Evolutionary conservation across 2,329 filamentous ascomycete species (phyloP).

Genomic region (Colletotrichum neosansevieriae): DNA sequence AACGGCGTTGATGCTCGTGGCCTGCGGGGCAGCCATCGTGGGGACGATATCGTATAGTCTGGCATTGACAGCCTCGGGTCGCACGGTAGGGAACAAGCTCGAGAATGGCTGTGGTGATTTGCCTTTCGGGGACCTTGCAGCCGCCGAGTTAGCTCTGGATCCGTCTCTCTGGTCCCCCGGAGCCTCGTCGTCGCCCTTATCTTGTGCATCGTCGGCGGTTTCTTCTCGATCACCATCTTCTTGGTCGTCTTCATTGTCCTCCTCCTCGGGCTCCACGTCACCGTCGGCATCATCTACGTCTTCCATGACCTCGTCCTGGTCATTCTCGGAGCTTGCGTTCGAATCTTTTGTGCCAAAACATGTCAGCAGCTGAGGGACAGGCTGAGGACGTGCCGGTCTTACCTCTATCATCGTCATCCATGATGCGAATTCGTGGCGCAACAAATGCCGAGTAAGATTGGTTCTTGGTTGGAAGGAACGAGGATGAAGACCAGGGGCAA

Average conservation of each 20-base stretch:
- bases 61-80: conserved; percentile 83
- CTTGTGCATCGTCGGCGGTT: conserved; percentile 47
- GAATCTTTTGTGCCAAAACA: conserved; percentile 44
- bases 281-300: conserved; percentile 54
- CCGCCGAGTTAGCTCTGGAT: conserved; percentile 45
- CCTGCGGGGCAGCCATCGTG: conserved; percentile 95
- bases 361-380: not conserved
- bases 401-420: conserved; percentile 49
- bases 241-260: conserved; percentile 50
- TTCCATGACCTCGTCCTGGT: conserved; percentile 70
- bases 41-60: conserved; percentile 93
- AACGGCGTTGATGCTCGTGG: conserved; percentile 94
- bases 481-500: too few relatives aligned
- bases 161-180: conserved; percentile 49
- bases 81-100: conserved; percentile 59
- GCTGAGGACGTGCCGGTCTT: not conserved
- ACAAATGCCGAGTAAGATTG: not conserved
- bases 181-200: conserved; percentile 52
- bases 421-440: conserved; percentile 14
- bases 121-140: conserved; percentile 34
- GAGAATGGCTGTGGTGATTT: conserved; percentile 31
- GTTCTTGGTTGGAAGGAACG: not conserved
- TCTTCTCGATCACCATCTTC: conserved; percentile 54
- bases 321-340: conserved; percentile 60
- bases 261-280: conserved; percentile 50